Conservation (phyloP, 2,329 filamentous ascomycete species). For the Fusarium compactum region DNA sequence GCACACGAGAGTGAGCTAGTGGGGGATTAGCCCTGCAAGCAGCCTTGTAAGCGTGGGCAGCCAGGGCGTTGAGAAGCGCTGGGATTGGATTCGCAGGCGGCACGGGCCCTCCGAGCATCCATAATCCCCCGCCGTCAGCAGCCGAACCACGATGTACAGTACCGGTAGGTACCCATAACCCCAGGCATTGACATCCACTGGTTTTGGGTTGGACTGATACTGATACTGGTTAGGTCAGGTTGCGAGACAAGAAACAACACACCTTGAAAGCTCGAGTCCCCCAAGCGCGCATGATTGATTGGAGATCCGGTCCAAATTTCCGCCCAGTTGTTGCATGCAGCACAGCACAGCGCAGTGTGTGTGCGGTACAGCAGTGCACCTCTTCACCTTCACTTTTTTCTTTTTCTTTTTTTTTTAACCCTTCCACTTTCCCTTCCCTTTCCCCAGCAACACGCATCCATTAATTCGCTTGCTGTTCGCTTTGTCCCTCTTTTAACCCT, state of each 20-base stretch:
- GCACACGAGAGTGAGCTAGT: conserved; percentile 22
- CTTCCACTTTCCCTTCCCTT: conserved; percentile 13
- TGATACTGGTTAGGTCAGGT: conserved; percentile 21
- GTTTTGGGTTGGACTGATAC: conserved; percentile 9
- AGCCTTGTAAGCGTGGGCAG: conserved; percentile 20
- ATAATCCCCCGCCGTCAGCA: conserved; percentile 17
- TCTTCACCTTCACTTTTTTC: conserved; percentile 13
- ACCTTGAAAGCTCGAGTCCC: conserved; percentile 13
- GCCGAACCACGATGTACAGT: not conserved
- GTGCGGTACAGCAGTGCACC: not conserved
- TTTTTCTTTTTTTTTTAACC: conserved; percentile 1
- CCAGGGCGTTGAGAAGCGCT: conserved; percentile 37
- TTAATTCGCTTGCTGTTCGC: conserved; percentile 25
- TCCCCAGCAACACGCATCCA: conserved; percentile 20
- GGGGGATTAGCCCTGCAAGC: conserved; percentile 32
- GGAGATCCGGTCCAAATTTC: conserved; percentile 39
- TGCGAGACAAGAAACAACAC: conserved; percentile 38
- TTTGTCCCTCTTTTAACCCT: conserved; percentile 35
- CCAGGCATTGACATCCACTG: conserved; percentile 20
- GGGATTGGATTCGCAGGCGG: conserved; percentile 30
- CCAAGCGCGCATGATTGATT: conserved; percentile 38
- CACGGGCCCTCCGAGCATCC: conserved; percentile 19
- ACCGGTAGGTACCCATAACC: conserved; percentile 6
- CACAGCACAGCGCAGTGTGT: not conserved
- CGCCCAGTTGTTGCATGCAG: conserved; percentile 15